Evolutionary conservation across 1,284 basidiomycete genomes (phyloP), one percentile per base, ranked within the genome.

Genomic region (Serendipita sp.): DNA sequence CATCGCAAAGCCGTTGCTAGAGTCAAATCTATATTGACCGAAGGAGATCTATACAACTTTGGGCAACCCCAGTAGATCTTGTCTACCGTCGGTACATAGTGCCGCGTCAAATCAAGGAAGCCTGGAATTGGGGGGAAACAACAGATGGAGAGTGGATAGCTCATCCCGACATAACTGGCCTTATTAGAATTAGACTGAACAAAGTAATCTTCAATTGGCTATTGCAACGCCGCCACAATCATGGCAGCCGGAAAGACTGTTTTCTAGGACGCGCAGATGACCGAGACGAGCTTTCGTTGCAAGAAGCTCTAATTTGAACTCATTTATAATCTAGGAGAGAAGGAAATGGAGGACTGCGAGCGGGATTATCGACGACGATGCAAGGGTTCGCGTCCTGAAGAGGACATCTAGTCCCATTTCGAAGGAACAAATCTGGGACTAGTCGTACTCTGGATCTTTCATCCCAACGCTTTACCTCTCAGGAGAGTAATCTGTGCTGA

Each of bases 1-100:
- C 95, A 99, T 74, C 93, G 97, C 78, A 98, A 98, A 73, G 95
- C 98, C 45, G 91, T 94, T 10, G 93, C 93, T 12, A 90, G 91
- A 49, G 92, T 93, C 38, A 84, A 93, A 65, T 91, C 94, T 67
- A 85, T 96, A 5, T 85, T 95, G 69, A 84, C 80, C 0, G 85
- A 91, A 44, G 90, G 93, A 64, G 94, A 99, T 70, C 87, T 83
- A 0, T 80, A 82, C 65, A 78, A 82, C 53, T 85, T 26, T 26
- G 15, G 29, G 49, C 49, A 53, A 26, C 15, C 85, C 45, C 79
- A 82, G 12, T 81, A 84, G 58, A 81, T 66, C 70, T 71, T 69
- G 70, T 3, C 66, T 73, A 60, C 66, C 70, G 60, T 47, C 65
- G 41, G 67, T 70, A 58, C 62, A 66, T 68, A 58, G 60, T 64